phyloP scores from a whole-genome alignment of 306 rosid species.

The Castanospermum australe region DNA sequence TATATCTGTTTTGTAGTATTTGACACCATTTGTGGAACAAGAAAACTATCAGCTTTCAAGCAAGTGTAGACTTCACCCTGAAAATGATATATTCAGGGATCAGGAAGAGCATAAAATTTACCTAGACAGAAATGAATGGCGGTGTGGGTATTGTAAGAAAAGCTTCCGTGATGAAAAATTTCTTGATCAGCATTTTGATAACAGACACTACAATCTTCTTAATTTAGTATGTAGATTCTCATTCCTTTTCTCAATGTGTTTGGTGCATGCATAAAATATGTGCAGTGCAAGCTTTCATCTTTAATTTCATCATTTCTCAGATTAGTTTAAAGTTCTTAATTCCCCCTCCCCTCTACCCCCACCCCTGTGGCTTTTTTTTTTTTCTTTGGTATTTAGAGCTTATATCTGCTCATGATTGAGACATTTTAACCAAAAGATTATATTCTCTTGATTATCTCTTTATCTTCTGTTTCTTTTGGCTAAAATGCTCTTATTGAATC shows the following conservation, averaged over 20 bases:
- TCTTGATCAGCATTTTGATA: conserved; percentile 93
- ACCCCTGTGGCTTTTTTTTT: not conserved
- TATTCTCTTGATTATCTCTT: not conserved
- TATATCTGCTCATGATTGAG: not conserved
- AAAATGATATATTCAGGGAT: conserved; percentile 78
- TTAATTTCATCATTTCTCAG: not conserved
- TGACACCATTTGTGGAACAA: conserved; percentile 79
- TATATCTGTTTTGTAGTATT: conserved; percentile 54
- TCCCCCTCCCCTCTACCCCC: not conserved
- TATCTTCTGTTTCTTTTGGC: not conserved
- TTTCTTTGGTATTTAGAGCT: not conserved
- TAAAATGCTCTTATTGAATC: conserved; percentile 11
- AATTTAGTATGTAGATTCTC: conserved; percentile 63
- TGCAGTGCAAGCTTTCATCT: conserved; percentile 15
- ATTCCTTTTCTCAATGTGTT: conserved; percentile 32
- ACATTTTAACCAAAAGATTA: not conserved
- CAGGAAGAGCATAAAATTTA: conserved; percentile 89
- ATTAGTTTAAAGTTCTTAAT: not conserved
- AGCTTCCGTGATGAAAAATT: conserved; percentile 85
- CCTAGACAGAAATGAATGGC: conserved; percentile 79
- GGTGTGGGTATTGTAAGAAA: conserved; percentile 93
- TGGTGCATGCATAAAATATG: conserved; percentile 21
- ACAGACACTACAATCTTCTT: conserved; percentile 86
- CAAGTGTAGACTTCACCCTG: conserved; percentile 78
- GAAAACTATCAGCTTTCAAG: conserved; percentile 63